Percentiles rank a stretch among this genome's conserved stretches.
Evolutionary conservation across 202 grass and related monocot species (phyloP).

Genomic region (Carex sylvatica): DNA sequence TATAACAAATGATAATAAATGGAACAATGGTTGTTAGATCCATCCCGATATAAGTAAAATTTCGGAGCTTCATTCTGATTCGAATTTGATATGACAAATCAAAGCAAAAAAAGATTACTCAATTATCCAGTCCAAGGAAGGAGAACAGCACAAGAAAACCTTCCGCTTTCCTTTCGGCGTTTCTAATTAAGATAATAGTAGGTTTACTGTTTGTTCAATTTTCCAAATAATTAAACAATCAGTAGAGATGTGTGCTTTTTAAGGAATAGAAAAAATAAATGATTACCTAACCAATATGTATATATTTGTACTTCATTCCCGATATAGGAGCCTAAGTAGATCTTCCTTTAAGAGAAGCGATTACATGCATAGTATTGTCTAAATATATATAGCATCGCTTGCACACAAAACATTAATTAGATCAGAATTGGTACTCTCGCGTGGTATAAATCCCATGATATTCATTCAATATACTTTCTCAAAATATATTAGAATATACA

Average conservation of each 20-base stretch:
- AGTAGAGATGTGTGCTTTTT: constrained; percentile 11
- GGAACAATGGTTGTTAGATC: not conserved
- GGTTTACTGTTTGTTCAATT: not conserved
- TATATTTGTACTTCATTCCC: constrained; percentile 8
- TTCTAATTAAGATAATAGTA: constrained; percentile 3
- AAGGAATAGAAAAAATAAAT: constrained; percentile 13
- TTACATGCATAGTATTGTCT: constrained; percentile 2
- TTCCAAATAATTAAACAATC: not conserved
- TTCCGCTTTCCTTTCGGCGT: not conserved
- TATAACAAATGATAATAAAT: not conserved
- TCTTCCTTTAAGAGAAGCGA: constrained; percentile 17
- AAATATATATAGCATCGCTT: constrained; percentile 17
- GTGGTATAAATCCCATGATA: no score
- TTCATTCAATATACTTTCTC: no score
- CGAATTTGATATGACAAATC: not conserved
- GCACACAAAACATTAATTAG: not conserved
- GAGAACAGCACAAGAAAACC: not conserved
- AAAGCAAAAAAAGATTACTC: not conserved
- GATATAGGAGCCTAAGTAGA: not conserved
- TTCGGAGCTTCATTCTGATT: not conserved
- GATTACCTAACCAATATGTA: constrained; percentile 25
- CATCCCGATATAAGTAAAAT: not conserved
- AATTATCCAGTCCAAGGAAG: not conserved
- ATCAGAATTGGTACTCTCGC: not conserved
- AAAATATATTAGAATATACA: no score